phyloP scores from a whole-genome alignment of 192 early-diverging fungal genomes.

The Podila clonocystis region DNA sequence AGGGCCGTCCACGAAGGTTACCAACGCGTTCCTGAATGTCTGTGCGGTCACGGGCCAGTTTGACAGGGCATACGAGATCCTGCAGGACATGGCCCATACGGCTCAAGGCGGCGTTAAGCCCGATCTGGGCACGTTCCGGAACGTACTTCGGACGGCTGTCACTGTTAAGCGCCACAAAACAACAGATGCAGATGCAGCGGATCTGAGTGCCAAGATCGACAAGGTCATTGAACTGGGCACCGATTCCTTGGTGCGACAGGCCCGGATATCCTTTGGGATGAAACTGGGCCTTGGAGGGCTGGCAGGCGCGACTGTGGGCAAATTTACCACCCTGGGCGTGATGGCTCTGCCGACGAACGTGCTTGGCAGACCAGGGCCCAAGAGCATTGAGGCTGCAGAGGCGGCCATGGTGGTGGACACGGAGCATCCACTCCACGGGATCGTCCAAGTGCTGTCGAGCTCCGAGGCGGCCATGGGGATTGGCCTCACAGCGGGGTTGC shows the following conservation, averaged over 20 bases:
- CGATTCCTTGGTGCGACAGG: slow-evolving; percentile 14
- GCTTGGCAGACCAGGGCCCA: not conserved
- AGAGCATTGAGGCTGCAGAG: not conserved
- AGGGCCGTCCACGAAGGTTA: slow-evolving; percentile 20
- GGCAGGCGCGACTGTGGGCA: slow-evolving; percentile 29
- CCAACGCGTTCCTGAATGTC: slow-evolving; percentile 38
- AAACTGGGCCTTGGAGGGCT: slow-evolving; percentile 34
- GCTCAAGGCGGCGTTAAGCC: slow-evolving; percentile 36
- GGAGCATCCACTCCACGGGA: slow-evolving; percentile 6
- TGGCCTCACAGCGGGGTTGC: slow-evolving; percentile 22
- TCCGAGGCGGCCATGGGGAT: slow-evolving; percentile 34
- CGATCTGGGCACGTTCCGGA: slow-evolving; percentile 29
- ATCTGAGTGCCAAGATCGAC: slow-evolving; percentile 5
- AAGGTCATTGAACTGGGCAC: slow-evolving; percentile 14
- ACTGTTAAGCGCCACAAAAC: not conserved
- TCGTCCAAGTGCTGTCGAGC: slow-evolving; percentile 24
- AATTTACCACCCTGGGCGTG: slow-evolving; percentile 36
- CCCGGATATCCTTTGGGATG: slow-evolving; percentile 24
- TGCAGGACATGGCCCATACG: slow-evolving; percentile 33
- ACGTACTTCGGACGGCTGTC: slow-evolving; percentile 21
- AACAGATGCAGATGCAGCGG: not conserved
- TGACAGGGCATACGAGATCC: slow-evolving; percentile 11
- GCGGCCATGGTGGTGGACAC: slow-evolving; percentile 1
- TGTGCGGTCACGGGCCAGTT: slow-evolving; percentile 36
- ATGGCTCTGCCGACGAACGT: slow-evolving; percentile 23